Percentiles rank a stretch among this genome's conserved stretches.
These are phyloP conservation scores for Syncephalastrum racemosum DNA, from an alignment of 371 early-diverging fungal genomes.

Conservation along the genomic window DNA sequence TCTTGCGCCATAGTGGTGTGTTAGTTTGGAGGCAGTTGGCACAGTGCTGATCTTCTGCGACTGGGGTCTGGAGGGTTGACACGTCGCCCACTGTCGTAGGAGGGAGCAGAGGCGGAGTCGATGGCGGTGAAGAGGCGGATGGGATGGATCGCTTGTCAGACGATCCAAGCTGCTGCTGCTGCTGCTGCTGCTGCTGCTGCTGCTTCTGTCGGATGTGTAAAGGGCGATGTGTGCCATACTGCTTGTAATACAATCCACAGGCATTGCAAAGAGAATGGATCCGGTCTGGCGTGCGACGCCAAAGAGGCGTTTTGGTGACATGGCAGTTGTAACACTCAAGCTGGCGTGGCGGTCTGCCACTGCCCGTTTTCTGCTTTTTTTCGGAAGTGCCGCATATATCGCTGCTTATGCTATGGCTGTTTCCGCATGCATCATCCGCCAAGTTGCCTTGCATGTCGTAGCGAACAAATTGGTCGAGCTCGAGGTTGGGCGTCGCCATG, in stretches of 20 bases:
- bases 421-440: too few species aligned
- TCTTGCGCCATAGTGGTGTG: conserved; percentile 86
- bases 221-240: conserved; percentile 72
- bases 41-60: conserved; percentile 33
- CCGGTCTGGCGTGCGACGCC: conserved; percentile 79
- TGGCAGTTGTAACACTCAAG: conserved; percentile 79
- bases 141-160: conserved; percentile 10
- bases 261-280: conserved; percentile 82
- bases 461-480: too few species aligned
- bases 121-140: conserved; percentile 9
- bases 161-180: conserved; percentile 2
- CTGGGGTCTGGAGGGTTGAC: conserved; percentile 1
- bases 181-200: conserved; percentile 3
- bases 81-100: conserved; percentile 7
- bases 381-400: too few species aligned
- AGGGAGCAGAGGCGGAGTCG: conserved; percentile 1
- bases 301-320: conserved; percentile 80
- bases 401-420: too few species aligned
- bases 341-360: conserved; percentile 54
- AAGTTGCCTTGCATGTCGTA: too few species aligned
- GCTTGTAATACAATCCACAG: conserved; percentile 81
- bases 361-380: neutral
- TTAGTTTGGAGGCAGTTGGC: conserved; percentile 76
- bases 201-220: conserved; percentile 58
- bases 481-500: too few species aligned